A percentile compares a stretch with the other conserved stretches of the same genome.
Evolutionary conservation across 106 monocot genomes (phyloP).

Genomic region (Platanthera zijinensis): DNA sequence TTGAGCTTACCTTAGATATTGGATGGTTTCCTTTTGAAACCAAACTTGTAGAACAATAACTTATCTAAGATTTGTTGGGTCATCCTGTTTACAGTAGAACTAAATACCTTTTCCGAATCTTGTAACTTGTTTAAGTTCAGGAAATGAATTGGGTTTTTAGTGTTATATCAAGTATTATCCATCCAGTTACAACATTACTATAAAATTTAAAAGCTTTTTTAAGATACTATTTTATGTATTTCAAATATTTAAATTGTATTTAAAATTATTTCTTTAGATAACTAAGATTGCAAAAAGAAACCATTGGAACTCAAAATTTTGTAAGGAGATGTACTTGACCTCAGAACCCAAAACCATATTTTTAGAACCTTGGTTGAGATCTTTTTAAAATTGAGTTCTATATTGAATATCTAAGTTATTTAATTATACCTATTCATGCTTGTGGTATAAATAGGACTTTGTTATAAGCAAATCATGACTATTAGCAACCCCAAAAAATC

Average conservation of each 20-base stretch:
- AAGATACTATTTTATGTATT: conserved; percentile 2
- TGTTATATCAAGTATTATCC: background rate
- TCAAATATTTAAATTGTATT: background rate
- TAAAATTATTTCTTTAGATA: background rate
- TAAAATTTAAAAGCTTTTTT: background rate
- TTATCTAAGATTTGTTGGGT: background rate
- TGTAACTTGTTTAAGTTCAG: background rate
- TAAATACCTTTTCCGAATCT: background rate
- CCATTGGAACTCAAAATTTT: background rate
- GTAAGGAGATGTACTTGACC: background rate
- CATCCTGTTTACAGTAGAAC: background rate
- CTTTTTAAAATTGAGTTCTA: background rate
- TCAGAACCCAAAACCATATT: background rate
- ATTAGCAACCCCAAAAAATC: no score
- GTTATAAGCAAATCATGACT: background rate
- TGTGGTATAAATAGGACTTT: background rate
- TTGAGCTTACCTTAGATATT: background rate
- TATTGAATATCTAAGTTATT: background rate
- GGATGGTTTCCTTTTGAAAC: background rate
- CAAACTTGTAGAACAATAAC: background rate
- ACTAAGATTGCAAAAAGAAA: background rate
- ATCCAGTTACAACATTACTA: background rate
- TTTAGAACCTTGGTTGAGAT: background rate
- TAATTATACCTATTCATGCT: background rate
- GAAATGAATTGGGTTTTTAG: background rate